Evolutionary conservation across 2,329 filamentous ascomycete genomes (phyloP), one percentile per base, ranked within the genome.

Genomic region (Dothideomycetidae sp.): DNA sequence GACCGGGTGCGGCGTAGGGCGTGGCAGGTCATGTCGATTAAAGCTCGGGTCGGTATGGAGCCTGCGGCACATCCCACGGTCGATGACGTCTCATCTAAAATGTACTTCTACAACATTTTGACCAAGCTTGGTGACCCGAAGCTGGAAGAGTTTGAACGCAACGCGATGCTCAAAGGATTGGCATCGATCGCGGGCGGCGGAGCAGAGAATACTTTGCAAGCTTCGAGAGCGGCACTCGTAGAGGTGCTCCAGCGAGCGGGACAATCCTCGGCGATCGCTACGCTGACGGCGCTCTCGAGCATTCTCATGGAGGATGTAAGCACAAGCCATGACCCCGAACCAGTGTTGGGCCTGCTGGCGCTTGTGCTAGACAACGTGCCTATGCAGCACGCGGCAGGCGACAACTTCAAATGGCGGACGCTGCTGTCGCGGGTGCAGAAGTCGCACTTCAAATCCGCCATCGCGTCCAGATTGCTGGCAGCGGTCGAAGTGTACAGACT

Each of bases 371-470:
- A 66, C 37, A 58, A 43, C 2, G 55, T 55, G 5, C 36, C 43
- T 5, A 36, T 45, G 2, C 37, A 43, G 11, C 5, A 29, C 3
- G 4, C 46, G 28, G 28, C 34, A 10, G 16, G 19, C 23, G 32
- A 18, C 32, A 29, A 19, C 69, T 92, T 54, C 75, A 86, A 60
- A 39, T 71, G 69, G 52, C 72, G 73, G 42, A 65, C 57, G 5
- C 59, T 93, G 3, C 83, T 85, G 42, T 63, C 75, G 5, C 64
- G 75, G 23, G 72, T 79, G 3, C 83, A 92, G 51, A 84, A 78
- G 56, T 71, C 81, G 1, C 81, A 86, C 45, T 86, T 81, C 62
- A 88, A 86, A 59, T 81, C 79, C 1, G 75, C 78, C 13, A 90
- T 83, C 53, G 72, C 93, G 30, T 72, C 77, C 35, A 88, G 90